Conservation (phyloP, 116 monocot species). For the Zostera marina region DNA sequence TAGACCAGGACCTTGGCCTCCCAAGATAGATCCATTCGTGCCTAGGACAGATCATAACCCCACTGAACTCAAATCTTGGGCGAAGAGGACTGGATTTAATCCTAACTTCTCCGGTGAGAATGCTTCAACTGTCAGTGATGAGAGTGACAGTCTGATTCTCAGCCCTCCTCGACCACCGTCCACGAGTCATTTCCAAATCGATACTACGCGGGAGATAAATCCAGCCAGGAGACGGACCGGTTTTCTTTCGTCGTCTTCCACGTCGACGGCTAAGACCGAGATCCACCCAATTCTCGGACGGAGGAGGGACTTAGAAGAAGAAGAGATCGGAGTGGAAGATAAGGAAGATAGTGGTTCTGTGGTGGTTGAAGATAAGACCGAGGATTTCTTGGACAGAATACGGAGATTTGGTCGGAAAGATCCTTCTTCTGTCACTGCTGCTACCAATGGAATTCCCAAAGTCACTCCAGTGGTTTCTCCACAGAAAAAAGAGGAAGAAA, state of each 20-base stretch:
- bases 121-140: constrained; percentile 18
- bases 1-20: constrained; percentile 46
- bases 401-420: constrained; percentile 8
- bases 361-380: neutral
- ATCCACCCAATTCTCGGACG: constrained; percentile 30
- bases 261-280: constrained; percentile 10
- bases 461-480: constrained; percentile 3
- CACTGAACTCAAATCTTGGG: constrained; percentile 80
- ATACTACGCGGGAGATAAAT: neutral
- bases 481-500: constrained; percentile 11
- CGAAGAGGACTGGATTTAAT: constrained; percentile 77
- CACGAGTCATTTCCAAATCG: neutral
- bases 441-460: constrained; percentile 4
- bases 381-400: constrained; percentile 4
- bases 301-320: constrained; percentile 11
- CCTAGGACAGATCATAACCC: constrained; percentile 57
- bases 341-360: neutral
- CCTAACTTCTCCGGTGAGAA: constrained; percentile 73
- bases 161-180: neutral
- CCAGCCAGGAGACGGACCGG: neutral
- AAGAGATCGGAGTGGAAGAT: constrained; percentile 7
- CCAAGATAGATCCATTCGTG: constrained; percentile 72
- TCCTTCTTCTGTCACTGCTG: neutral
- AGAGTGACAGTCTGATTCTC: constrained; percentile 3
- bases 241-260: neutral